phyloP scores from a whole-genome alignment of 768 basidiomycete species.

The Boletales sp. region DNA sequence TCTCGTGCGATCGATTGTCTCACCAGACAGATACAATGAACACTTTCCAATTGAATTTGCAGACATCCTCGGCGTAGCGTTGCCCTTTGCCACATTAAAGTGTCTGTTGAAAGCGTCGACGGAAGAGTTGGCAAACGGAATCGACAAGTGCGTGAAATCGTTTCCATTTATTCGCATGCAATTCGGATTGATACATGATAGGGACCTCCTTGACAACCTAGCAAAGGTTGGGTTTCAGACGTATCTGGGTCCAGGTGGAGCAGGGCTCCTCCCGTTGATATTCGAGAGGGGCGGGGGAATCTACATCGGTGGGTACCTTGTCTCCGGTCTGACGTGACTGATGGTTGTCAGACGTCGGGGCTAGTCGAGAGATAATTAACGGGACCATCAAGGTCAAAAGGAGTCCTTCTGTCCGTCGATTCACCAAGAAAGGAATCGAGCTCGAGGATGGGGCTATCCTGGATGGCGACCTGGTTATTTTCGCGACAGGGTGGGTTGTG shows the following conservation, averaged over 20 bases:
- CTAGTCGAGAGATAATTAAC: slow-evolving; percentile 42
- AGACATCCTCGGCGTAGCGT: slow-evolving; percentile 19
- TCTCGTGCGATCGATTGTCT: not conserved
- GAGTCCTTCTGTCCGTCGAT: slow-evolving; percentile 26
- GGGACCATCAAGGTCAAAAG: slow-evolving; percentile 51
- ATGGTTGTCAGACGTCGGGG: slow-evolving; percentile 32
- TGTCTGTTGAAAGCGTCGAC: slow-evolving; percentile 5
- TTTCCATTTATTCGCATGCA: not conserved
- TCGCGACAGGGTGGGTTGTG: slow-evolving; percentile 31
- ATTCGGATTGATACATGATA: slow-evolving; percentile 6
- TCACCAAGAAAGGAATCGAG: slow-evolving; percentile 26
- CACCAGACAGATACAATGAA: slow-evolving; percentile 24
- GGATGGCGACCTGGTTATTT: slow-evolving; percentile 30
- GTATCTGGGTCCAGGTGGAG: slow-evolving; percentile 36
- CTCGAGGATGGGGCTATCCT: slow-evolving; percentile 26
- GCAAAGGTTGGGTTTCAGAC: slow-evolving; percentile 35
- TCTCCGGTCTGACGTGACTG: not conserved
- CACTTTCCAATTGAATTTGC: slow-evolving; percentile 24
- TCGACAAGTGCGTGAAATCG: slow-evolving; percentile 17
- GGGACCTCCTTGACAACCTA: slow-evolving; percentile 39
- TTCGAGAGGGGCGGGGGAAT: slow-evolving; percentile 34
- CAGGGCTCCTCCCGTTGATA: slow-evolving; percentile 32
- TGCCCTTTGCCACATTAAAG: slow-evolving; percentile 21
- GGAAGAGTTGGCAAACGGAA: slow-evolving; percentile 11
- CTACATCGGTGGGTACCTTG: slow-evolving; percentile 33